Evolutionary conservation across 768 basidiomycete species (phyloP).

Genomic region (Phylloporus arenicola): DNA sequence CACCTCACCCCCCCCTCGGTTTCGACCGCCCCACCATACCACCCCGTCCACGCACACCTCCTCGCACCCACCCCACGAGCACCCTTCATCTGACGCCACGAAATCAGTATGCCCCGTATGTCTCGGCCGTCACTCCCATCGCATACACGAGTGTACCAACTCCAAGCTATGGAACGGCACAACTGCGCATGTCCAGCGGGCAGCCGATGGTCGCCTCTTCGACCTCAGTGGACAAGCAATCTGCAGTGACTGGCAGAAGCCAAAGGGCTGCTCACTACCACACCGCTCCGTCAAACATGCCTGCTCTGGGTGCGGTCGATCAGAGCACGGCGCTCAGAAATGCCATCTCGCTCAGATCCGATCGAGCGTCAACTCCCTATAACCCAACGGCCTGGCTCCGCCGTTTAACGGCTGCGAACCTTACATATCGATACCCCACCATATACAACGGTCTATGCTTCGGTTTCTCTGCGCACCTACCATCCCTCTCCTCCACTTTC

Average conservation of each 20-base stretch:
- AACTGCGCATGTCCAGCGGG: not conserved
- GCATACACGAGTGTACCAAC: not conserved
- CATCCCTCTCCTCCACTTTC: not conserved
- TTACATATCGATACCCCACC: not conserved
- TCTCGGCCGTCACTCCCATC: not conserved
- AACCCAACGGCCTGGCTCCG: not conserved
- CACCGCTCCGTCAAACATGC: not conserved
- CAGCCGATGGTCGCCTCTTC: not conserved
- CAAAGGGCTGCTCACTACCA: not conserved
- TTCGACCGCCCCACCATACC: too few relatives aligned
- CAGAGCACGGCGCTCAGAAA: not conserved
- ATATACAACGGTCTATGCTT: not conserved
- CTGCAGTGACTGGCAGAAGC: not conserved
- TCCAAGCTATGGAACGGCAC: not conserved
- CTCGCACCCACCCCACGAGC: too few relatives aligned
- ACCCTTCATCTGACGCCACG: too few relatives aligned
- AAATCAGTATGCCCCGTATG: not conserved
- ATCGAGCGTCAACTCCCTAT: not conserved
- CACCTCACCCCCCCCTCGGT: too few relatives aligned
- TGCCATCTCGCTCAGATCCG: not conserved
- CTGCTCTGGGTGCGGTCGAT: not conserved
- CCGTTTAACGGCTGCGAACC: rapidly evolving
- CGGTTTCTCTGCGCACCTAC: not conserved
- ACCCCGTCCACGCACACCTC: too few relatives aligned
- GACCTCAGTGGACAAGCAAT: not conserved